phyloP scores from a whole-genome alignment of 2,329 filamentous ascomycete genomes.

The Daldinia sp. region DNA sequence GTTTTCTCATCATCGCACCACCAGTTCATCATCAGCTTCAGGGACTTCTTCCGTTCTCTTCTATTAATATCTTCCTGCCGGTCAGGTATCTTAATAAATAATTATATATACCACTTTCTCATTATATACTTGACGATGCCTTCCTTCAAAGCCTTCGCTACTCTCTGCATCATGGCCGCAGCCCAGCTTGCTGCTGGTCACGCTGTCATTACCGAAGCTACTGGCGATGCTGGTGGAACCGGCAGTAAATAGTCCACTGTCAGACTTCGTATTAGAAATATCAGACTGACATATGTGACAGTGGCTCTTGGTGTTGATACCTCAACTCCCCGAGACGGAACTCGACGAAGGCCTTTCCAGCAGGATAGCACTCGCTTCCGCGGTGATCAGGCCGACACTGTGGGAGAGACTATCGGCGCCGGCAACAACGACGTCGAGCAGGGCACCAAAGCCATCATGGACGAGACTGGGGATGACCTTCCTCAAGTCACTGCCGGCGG shows the following conservation, averaged over 20 bases:
- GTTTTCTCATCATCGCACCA: constrained; percentile 37
- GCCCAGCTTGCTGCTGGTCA: constrained; percentile 67
- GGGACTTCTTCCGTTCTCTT: constrained; percentile 23
- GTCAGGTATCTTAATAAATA: constrained; percentile 35
- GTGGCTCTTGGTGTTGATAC: constrained; percentile 60
- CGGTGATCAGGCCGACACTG: constrained; percentile 58
- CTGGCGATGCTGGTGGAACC: constrained; percentile 64
- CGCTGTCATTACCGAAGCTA: constrained; percentile 65
- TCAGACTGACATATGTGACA: constrained; percentile 20
- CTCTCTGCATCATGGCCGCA: constrained; percentile 60
- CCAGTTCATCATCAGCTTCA: constrained; percentile 26
- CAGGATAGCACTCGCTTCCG: constrained; percentile 70
- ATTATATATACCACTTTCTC: constrained; percentile 21
- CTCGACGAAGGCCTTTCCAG: constrained; percentile 68
- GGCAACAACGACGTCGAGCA: constrained; percentile 65
- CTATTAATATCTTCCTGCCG: constrained; percentile 37
- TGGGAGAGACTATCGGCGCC: constrained; percentile 65
- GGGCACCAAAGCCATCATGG: constrained; percentile 66
- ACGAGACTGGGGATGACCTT: constrained; percentile 62
- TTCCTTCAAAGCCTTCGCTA: constrained; percentile 44
- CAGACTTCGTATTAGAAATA: neutral
- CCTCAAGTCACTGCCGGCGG: constrained; percentile 68
- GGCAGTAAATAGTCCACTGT: constrained; percentile 51
- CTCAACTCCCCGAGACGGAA: constrained; percentile 68
- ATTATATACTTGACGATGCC: constrained; percentile 37